Conservation (phyloP, 78 protist species). For the Dictyostelium capitatum region DNA sequence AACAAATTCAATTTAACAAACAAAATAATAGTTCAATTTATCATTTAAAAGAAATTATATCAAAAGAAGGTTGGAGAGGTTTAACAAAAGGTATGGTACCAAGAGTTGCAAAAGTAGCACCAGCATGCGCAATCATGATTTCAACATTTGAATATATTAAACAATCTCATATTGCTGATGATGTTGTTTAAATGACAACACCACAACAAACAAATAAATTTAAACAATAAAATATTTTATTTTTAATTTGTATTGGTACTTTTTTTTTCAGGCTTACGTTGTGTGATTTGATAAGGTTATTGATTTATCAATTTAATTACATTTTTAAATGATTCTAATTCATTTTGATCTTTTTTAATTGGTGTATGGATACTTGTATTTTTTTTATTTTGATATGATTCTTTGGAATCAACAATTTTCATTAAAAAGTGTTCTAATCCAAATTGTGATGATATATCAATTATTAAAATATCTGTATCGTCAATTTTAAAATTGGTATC, state of each 20-base stretch:
- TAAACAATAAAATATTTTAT: neutral
- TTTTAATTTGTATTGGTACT: neutral
- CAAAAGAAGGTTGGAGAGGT: conserved; percentile 80
- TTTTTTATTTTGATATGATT: neutral
- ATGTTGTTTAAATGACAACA: no score
- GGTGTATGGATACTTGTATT: neutral
- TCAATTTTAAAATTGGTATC: no score
- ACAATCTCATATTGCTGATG: conserved; percentile 22
- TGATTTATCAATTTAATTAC: no score
- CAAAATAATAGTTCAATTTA: neutral
- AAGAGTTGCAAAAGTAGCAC: conserved; percentile 88
- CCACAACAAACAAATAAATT: no score
- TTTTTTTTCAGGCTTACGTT: neutral
- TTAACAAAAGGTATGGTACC: conserved; percentile 84
- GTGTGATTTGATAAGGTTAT: no score
- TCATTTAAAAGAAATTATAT: conserved; percentile 6
- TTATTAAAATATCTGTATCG: neutral
- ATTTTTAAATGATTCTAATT: neutral
- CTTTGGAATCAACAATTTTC: neutral
- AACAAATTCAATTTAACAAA: neutral
- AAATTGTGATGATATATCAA: neutral
- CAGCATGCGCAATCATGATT: conserved; percentile 93
- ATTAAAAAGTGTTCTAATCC: neutral
- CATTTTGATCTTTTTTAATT: neutral
- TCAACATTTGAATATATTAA: conserved; percentile 85